Base-by-base conservation (phyloP, 1,284 basidiomycete genomes). In the Mycena sp. region DNA sequence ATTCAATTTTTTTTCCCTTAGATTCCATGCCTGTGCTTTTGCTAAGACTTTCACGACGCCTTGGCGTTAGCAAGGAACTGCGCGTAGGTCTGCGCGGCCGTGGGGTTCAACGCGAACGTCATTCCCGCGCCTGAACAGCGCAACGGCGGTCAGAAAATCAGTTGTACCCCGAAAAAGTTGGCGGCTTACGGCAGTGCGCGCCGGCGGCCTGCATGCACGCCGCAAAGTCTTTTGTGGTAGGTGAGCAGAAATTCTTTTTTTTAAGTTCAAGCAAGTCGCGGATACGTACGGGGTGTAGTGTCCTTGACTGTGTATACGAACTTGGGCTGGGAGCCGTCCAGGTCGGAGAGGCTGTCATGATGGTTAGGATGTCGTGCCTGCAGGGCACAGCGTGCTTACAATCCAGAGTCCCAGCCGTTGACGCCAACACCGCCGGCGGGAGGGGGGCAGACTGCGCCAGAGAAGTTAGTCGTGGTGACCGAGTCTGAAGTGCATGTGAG, bases 181-280 rank as follows among this genome's bases (percentile, higher is more conserved):
- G n/a, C 11, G 23, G 45, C 62, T 32, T 7, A 56, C 63, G 48
- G 57, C 67, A 69, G 53, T 69, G 67, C 6, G 65, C 53, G 9
- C 67, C 64, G 2, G 40, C 64, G 23, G 48, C 64, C 49, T 65
- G 67, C 64, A 57, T 65, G 50, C 67, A 68, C n/a, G 67, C 45
- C n/a, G 55, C 67, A 29, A 62, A 68, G 21, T 65, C n/a, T n/a
- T n/a, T n/a, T n/a, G n/a, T n/a, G n/a, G n/a, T n/a, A n/a, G n/a
- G n/a, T n/a, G n/a, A n/a, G n/a, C n/a, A n/a, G n/a, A n/a, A n/a
- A n/a, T n/a, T n/a, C n/a, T n/a, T n/a, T n/a, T n/a, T n/a, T n/a
- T n/a, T n/a, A n/a, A n/a, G n/a, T n/a, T n/a, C n/a, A n/a, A n/a
- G n/a, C n/a, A n/a, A n/a, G n/a, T n/a, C n/a, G n/a, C n/a, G n/a